Conservation (phyloP, 164 flowering plant species). For the Tetracentron sinense region DNA sequence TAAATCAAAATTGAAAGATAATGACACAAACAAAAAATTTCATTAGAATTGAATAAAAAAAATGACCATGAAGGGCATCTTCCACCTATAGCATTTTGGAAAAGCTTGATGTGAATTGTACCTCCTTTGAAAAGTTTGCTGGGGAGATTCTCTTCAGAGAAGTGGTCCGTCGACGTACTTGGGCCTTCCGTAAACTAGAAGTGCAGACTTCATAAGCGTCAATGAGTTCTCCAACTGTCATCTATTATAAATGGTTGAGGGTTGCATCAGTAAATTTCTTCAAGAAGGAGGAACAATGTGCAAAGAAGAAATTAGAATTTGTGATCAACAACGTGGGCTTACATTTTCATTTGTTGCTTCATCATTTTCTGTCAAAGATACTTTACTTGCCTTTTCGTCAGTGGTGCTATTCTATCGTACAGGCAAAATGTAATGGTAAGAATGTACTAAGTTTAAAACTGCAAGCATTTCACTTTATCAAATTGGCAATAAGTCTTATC, state of each 20-base stretch:
- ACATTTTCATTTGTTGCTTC: constrained; percentile 38
- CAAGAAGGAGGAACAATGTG: not conserved
- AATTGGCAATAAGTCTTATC: not conserved
- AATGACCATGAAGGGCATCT: not conserved
- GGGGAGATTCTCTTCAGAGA: constrained; percentile 70
- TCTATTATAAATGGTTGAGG: constrained; percentile 39
- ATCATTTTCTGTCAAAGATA: constrained; percentile 18
- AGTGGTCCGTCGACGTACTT: constrained; percentile 44
- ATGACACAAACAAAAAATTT: too few relatives aligned
- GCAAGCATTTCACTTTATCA: not conserved
- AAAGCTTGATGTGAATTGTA: constrained; percentile 12
- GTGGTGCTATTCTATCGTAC: constrained; percentile 37
- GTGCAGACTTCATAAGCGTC: constrained; percentile 66
- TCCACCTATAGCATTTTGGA: not conserved
- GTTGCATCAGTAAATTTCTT: not conserved
- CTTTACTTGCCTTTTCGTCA: constrained; percentile 16
- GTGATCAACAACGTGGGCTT: constrained; percentile 21
- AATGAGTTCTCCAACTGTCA: constrained; percentile 69
- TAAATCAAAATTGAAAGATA: not conserved
- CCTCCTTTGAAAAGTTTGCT: constrained; percentile 86
- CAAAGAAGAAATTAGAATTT: not conserved
- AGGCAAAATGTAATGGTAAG: constrained; percentile 1
- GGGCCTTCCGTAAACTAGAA: constrained; percentile 57
- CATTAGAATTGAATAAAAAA: not conserved
- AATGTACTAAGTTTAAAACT: not conserved